Conservation (phyloP, 768 basidiomycete species). For the Favolaschia claudopus region DNA sequence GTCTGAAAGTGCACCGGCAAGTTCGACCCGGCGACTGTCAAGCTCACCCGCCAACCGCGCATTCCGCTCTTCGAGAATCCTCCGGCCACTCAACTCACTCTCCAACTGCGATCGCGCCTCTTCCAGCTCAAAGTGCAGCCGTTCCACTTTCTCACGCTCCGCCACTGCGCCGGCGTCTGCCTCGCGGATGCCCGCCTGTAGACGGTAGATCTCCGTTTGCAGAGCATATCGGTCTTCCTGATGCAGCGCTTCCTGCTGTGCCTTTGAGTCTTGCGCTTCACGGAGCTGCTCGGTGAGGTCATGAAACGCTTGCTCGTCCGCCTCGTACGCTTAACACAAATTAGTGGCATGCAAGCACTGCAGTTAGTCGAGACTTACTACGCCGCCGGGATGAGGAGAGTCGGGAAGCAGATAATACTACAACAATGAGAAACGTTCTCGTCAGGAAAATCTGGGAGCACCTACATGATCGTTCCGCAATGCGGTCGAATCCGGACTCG, state of each 20-base stretch:
- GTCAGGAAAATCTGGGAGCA: conserved; percentile 21
- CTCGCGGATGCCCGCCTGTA: conserved; percentile 54
- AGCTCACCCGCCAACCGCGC: conserved; percentile 61
- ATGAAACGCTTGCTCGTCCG: conserved; percentile 77
- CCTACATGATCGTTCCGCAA: conserved; percentile 86
- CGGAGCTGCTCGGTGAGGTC: conserved; percentile 76
- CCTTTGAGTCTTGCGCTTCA: conserved; percentile 61
- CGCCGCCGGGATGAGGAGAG: conserved; percentile 73
- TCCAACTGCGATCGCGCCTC: conserved; percentile 70
- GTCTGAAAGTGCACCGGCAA: conserved; percentile 67
- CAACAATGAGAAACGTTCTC: neutral
- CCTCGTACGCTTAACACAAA: conserved; percentile 63
- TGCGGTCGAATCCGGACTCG: conserved; percentile 82
- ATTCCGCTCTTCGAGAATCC: conserved; percentile 72
- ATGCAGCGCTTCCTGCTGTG: conserved; percentile 62
- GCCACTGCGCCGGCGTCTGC: conserved; percentile 43
- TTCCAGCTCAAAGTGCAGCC: conserved; percentile 69
- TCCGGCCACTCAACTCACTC: conserved; percentile 64
- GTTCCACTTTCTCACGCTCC: conserved; percentile 62
- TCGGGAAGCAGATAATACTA: conserved; percentile 82
- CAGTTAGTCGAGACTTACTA: conserved; percentile 53
- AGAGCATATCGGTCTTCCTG: conserved; percentile 64
- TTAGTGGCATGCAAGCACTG: conserved; percentile 4
- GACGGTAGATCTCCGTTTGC: conserved; percentile 62
- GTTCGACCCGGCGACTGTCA: conserved; percentile 60